phyloP scores from a whole-genome alignment of 176 grass and related monocot species.

The Lolium rigidum region DNA sequence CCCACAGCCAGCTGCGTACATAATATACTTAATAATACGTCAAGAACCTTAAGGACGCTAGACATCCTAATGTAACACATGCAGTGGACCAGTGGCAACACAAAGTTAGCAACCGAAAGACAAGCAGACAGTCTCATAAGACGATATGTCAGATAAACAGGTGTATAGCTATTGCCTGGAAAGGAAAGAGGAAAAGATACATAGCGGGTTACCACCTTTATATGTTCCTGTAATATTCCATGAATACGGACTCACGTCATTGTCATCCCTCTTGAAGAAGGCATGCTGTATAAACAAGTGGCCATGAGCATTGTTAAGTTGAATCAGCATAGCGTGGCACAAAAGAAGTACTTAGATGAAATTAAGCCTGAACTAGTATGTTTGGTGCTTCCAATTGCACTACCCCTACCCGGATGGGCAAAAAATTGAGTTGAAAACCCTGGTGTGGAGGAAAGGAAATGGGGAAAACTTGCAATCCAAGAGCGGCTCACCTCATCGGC shows the following conservation, averaged over 20 bases:
- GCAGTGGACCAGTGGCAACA: not conserved
- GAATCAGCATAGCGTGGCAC: not conserved
- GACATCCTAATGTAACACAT: not conserved
- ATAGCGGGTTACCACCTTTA: constrained; percentile 74
- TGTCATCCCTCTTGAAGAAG: constrained; percentile 84
- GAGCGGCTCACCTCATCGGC: constrained; percentile 65
- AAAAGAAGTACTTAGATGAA: not conserved
- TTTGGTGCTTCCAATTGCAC: not conserved
- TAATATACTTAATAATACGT: constrained; percentile 23
- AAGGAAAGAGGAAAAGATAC: not conserved
- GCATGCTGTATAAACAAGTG: constrained; percentile 54
- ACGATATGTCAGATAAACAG: not conserved
- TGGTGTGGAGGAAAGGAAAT: not conserved
- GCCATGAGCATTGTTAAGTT: constrained; percentile 23
- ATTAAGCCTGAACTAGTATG: constrained; percentile 24
- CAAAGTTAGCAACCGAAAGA: constrained; percentile 14
- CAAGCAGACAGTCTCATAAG: constrained; percentile 1
- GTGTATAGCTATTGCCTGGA: not conserved
- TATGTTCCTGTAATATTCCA: constrained; percentile 97
- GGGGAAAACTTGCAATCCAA: constrained; percentile 11
- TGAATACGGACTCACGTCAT: constrained; percentile 76
- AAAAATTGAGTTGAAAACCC: constrained; percentile 32
- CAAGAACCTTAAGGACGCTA: constrained; percentile 23
- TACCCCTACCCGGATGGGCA: not conserved
- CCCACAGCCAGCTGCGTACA: not conserved